phyloP scores from a whole-genome alignment of 2,329 filamentous ascomycete genomes.

The Sporothrix variecibatus region DNA sequence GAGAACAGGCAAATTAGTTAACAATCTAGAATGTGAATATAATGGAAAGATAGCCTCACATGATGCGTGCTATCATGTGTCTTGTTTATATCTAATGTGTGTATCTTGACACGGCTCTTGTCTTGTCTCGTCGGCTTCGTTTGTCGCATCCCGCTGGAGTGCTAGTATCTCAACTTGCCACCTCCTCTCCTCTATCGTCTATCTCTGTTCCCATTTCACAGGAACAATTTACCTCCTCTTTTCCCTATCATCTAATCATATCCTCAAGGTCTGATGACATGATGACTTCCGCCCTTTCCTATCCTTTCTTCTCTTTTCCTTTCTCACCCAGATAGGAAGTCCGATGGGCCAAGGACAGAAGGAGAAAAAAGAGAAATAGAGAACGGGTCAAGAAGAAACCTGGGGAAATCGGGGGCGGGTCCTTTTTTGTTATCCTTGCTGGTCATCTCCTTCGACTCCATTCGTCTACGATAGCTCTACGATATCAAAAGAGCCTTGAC shows the following conservation, averaged over 20 bases:
- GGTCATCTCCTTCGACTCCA: background rate
- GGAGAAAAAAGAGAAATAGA: background rate
- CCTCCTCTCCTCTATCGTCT: background rate
- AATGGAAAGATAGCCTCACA: background rate
- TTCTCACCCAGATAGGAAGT: background rate
- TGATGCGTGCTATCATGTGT: background rate
- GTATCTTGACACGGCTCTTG: background rate
- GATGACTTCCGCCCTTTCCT: background rate
- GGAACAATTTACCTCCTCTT: background rate
- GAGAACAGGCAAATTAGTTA: background rate
- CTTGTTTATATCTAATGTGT: background rate
- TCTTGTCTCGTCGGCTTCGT: background rate
- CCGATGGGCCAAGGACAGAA: background rate
- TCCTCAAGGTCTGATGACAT: background rate
- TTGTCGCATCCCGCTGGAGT: background rate
- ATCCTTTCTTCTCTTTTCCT: background rate
- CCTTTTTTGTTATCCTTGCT: background rate
- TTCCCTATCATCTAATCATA: background rate
- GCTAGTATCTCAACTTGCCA: background rate
- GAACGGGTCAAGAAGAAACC: background rate
- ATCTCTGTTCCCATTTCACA: background rate
- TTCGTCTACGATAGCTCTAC: background rate
- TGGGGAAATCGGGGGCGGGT: slow-evolving; percentile 12
- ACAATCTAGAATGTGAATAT: background rate
- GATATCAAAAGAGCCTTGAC: background rate